Evolutionary conservation across 352 stramenopile genomes (phyloP).

Genomic region (Pythium graminicola): DNA sequence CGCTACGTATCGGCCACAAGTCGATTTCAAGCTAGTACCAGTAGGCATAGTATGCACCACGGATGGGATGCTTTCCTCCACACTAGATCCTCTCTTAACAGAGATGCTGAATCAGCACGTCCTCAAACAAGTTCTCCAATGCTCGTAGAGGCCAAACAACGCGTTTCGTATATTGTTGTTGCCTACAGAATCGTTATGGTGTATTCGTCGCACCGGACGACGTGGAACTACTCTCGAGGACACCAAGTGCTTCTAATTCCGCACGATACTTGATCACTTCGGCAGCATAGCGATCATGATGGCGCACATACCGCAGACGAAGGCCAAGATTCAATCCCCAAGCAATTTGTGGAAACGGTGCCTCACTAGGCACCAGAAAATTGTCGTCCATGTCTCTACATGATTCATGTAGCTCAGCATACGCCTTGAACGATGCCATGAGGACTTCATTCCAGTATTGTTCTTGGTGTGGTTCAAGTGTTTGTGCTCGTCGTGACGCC

Average conservation of each 20-base stretch:
- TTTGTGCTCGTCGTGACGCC: background rate
- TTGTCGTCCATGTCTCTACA: conserved; percentile 50
- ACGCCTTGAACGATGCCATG: conserved; percentile 50
- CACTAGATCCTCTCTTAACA: too few species aligned
- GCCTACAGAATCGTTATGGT: too few species aligned
- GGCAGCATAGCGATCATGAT: conserved; percentile 56
- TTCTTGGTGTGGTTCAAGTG: conserved; percentile 45
- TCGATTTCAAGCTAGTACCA: too few species aligned
- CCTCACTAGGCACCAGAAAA: conserved; percentile 53
- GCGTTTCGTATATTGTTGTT: too few species aligned
- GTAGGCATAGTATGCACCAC: too few species aligned
- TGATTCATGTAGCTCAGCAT: conserved; percentile 37
- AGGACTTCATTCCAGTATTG: conserved; percentile 73
- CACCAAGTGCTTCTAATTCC: conserved; percentile 32
- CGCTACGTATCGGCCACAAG: too few species aligned
- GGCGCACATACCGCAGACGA: conserved; percentile 55
- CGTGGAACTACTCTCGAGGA: conserved; percentile 5
- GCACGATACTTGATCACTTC: conserved; percentile 52
- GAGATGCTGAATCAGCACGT: too few species aligned
- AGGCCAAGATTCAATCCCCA: conserved; percentile 72
- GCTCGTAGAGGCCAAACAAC: too few species aligned
- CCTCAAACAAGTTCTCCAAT: too few species aligned
- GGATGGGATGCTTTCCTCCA: too few species aligned
- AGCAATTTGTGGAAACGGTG: conserved; percentile 43
- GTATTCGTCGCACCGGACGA: too few species aligned